Evolutionary conservation across 2,329 filamentous ascomycete species (phyloP).

Genomic region (Atkinsonella hypoxylon): DNA sequence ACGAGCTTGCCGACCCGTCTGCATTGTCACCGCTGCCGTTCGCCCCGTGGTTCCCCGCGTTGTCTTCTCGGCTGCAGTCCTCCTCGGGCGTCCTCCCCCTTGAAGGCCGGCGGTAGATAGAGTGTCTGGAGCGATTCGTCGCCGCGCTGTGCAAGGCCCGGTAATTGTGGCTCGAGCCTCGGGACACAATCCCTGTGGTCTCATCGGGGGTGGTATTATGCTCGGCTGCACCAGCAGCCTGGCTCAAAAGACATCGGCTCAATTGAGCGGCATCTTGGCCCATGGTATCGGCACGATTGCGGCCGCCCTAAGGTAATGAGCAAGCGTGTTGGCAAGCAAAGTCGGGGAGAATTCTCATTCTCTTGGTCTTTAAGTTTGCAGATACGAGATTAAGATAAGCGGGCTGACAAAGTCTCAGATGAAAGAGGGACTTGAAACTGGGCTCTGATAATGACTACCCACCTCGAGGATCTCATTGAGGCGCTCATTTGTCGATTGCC

Average conservation of each 20-base stretch:
- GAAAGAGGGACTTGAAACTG: not conserved
- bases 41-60: not conserved
- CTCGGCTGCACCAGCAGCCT: not conserved
- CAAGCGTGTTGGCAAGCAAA: not conserved
- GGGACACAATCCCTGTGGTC: slow-evolving; percentile 27
- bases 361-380: not conserved
- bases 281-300: slow-evolving; percentile 31
- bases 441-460: slow-evolving; percentile 9
- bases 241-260: slow-evolving; percentile 2
- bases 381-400: not conserved
- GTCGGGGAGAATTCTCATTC: not conserved
- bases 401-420: not conserved
- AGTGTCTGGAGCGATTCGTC: slow-evolving; percentile 4
- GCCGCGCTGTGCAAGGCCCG: slow-evolving; percentile 22
- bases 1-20: slow-evolving; percentile 19
- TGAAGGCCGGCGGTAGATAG: slow-evolving; percentile 9
- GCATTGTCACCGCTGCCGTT: slow-evolving; percentile 6
- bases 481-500: slow-evolving; percentile 26
- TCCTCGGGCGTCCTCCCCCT: slow-evolving; percentile 9
- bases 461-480: slow-evolving; percentile 36
- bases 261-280: slow-evolving; percentile 13
- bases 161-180: slow-evolving; percentile 26
- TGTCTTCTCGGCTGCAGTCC: not conserved
- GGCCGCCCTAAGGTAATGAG: slow-evolving; percentile 22
- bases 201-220: slow-evolving; percentile 25